Evolutionary conservation across 441 rosid genomes (phyloP).

Genomic region (Kokia cookei): DNA sequence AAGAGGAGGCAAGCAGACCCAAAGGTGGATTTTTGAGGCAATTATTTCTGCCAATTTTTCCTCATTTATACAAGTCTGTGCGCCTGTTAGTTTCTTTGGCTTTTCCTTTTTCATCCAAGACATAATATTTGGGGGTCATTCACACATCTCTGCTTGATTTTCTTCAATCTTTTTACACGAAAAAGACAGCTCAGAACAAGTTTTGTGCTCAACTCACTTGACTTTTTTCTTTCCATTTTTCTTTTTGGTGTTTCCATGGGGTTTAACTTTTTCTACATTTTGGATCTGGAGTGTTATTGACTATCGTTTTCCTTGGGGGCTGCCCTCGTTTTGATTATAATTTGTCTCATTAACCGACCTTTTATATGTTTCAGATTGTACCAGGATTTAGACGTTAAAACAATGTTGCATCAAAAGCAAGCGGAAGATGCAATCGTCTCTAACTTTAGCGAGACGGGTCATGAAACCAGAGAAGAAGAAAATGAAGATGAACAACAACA

Average conservation of each 20-base stretch:
- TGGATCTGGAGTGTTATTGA: conserved; percentile 32
- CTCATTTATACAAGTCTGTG: neutral
- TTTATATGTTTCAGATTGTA: conserved; percentile 46
- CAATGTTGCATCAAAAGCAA: conserved; percentile 82
- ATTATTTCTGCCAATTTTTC: conserved; percentile 21
- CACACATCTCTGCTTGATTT: conserved; percentile 14
- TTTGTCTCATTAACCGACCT: conserved; percentile 36
- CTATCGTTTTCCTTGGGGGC: conserved; percentile 34
- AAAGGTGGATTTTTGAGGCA: conserved; percentile 19
- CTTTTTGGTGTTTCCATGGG: neutral
- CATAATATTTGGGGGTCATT: conserved; percentile 7
- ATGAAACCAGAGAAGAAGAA: conserved; percentile 35
- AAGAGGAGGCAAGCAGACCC: conserved; percentile 5
- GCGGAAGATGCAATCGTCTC: conserved; percentile 87
- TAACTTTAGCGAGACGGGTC: conserved; percentile 46
- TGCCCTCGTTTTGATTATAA: conserved; percentile 13
- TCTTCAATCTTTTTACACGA: conserved; percentile 19
- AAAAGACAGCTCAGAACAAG: conserved; percentile 35
- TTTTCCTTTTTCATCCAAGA: neutral
- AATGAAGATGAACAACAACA: conserved; percentile 19
- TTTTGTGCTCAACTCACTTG: conserved; percentile 11
- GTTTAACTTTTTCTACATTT: conserved; percentile 2
- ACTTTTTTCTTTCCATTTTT: neutral
- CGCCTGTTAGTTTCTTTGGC: neutral
- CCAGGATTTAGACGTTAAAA: conserved; percentile 24